These are phyloP conservation scores for Echria macrotheca DNA, from an alignment of 495 filamentous ascomycete species.

Conservation along the genomic window DNA sequence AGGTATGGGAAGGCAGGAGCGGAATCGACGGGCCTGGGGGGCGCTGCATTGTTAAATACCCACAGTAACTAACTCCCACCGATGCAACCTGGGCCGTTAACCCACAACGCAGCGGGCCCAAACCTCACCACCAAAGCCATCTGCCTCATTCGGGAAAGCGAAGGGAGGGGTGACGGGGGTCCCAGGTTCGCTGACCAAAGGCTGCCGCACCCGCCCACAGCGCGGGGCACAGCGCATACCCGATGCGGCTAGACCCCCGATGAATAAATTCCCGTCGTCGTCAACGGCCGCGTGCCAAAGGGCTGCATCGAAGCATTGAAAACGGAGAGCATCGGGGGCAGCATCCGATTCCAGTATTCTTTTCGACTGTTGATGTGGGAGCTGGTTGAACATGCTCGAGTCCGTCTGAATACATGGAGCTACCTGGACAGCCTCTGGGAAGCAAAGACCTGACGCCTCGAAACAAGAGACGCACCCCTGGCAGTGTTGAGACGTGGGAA, in stretches of 20 bases:
- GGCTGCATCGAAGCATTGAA: too few relatives aligned
- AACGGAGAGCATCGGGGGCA: too few relatives aligned
- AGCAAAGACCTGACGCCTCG: too few relatives aligned
- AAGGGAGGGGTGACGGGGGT: not conserved
- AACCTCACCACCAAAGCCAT: slow-evolving; percentile 3
- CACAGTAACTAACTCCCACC: slow-evolving; percentile 8
- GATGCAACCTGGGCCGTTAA: slow-evolving; percentile 8
- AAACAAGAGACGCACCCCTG: too few relatives aligned
- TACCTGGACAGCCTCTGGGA: too few relatives aligned
- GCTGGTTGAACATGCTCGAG: too few relatives aligned
- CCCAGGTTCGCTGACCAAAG: slow-evolving; percentile 11
- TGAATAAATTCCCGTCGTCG: not conserved
- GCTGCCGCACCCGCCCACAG: slow-evolving; percentile 13
- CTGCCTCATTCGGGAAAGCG: slow-evolving; percentile 21
- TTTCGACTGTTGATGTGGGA: too few relatives aligned
- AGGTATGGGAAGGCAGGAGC: slow-evolving; percentile 30
- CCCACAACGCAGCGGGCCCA: not conserved
- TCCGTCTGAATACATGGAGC: too few relatives aligned
- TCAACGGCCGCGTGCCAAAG: not conserved
- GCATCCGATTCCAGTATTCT: too few relatives aligned
- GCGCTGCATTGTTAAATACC: slow-evolving; percentile 32
- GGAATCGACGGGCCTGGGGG: slow-evolving; percentile 28
- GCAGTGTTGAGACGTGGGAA: too few relatives aligned
- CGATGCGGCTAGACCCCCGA: not conserved
- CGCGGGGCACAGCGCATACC: slow-evolving; percentile 3